phyloP scores from a whole-genome alignment of 805 yeast genomes.

The Kodamaea leandrae region DNA sequence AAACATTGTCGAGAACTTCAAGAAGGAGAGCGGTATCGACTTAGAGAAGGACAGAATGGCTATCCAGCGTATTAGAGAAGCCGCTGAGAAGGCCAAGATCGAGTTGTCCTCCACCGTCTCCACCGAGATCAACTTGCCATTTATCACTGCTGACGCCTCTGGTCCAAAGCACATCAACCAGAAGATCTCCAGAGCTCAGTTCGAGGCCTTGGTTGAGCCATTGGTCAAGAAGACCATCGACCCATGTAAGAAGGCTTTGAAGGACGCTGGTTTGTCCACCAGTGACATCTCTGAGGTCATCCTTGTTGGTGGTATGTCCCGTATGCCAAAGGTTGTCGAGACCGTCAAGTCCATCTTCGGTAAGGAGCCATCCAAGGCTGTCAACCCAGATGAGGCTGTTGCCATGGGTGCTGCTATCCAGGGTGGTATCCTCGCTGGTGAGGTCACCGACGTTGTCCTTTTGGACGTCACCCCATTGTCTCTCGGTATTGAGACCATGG shows the following conservation, averaged over 20 bases:
- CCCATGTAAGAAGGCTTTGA: slow-evolving; percentile 78
- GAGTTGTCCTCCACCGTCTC: slow-evolving; percentile 72
- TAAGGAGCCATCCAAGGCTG: slow-evolving; percentile 83
- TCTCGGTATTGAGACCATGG: slow-evolving; percentile 95
- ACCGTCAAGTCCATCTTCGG: slow-evolving; percentile 76
- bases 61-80: slow-evolving; percentile 82
- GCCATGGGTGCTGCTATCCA: slow-evolving; percentile 97
- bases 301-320: slow-evolving; percentile 87
- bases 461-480: slow-evolving; percentile 89
- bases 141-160: slow-evolving; percentile 82
- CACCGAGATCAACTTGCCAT: slow-evolving; percentile 78
- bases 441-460: slow-evolving; percentile 85
- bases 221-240: slow-evolving; percentile 69
- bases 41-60: slow-evolving; percentile 68
- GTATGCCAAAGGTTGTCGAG: slow-evolving; percentile 85
- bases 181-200: slow-evolving; percentile 63
- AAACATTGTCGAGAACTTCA: slow-evolving; percentile 75
- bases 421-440: slow-evolving; percentile 95
- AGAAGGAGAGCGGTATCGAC: slow-evolving; percentile 68
- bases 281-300: slow-evolving; percentile 75
- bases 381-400: slow-evolving; percentile 93
- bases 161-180: slow-evolving; percentile 79
- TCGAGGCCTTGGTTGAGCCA: slow-evolving; percentile 63
- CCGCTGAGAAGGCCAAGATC: slow-evolving; percentile 87
- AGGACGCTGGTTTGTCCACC: slow-evolving; percentile 70